Conservation (phyloP, 371 early-diverging fungal genomes). For the Actinomortierella wolfii region DNA sequence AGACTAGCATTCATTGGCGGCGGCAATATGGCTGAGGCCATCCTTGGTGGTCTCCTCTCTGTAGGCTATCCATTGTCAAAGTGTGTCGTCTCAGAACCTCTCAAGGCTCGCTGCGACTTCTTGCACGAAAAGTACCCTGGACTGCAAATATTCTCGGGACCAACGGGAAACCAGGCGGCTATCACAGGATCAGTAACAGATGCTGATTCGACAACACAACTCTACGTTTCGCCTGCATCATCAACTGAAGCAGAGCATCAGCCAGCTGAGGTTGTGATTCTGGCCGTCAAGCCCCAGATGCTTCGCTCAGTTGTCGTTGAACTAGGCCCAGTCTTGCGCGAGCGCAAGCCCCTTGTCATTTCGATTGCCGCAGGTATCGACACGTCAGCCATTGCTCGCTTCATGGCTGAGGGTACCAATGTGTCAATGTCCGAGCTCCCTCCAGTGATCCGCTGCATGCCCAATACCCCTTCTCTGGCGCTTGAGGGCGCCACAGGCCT, state of each 20-base stretch:
- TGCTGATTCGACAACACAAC: background rate
- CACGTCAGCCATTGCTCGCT: conserved; percentile 70
- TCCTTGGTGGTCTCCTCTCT: conserved; percentile 84
- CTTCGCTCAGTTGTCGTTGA: conserved; percentile 70
- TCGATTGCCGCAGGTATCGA: conserved; percentile 92
- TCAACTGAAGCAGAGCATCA: no score
- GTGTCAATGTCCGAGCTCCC: conserved; percentile 32
- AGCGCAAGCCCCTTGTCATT: conserved; percentile 70
- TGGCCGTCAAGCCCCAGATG: conserved; percentile 93
- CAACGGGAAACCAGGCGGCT: conserved; percentile 50
- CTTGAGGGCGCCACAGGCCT: conserved; percentile 89
- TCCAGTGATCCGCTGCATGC: conserved; percentile 88
- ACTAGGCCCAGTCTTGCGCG: conserved; percentile 46
- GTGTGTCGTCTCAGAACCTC: conserved; percentile 85
- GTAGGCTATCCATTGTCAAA: conserved; percentile 70
- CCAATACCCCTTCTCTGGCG: conserved; percentile 92
- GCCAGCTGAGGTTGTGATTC: conserved; percentile 74
- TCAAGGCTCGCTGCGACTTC: conserved; percentile 65
- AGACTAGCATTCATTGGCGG: conserved; percentile 84
- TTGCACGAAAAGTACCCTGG: conserved; percentile 67
- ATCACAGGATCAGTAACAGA: conserved; percentile 33
- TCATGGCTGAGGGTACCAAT: conserved; percentile 56
- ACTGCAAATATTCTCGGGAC: conserved; percentile 44
- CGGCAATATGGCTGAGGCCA: conserved; percentile 95
- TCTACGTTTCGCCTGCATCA: background rate